Evolutionary conservation across 2,329 filamentous ascomycete genomes (phyloP).

Genomic region (Neonectria faginata): DNA sequence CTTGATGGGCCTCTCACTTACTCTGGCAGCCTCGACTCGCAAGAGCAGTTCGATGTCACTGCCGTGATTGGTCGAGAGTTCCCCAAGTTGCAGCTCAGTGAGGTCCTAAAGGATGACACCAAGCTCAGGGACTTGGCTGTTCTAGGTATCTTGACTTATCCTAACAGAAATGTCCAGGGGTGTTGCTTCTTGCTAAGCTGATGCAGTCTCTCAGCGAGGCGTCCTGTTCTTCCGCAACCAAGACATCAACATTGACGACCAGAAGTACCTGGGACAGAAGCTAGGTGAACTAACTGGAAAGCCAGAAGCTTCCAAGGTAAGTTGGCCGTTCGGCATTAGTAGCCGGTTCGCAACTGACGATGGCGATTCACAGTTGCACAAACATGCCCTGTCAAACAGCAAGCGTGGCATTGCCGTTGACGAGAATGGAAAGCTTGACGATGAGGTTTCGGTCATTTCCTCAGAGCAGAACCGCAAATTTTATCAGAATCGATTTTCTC

Average conservation of each 20-base stretch:
- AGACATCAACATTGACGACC: constrained; percentile 24
- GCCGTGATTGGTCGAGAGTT: constrained; percentile 27
- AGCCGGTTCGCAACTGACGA: no score
- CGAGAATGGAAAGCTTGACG: constrained; percentile 29
- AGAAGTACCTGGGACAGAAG: constrained; percentile 27
- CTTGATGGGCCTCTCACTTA: constrained; percentile 25
- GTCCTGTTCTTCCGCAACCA: constrained; percentile 31
- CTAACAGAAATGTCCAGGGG: neutral
- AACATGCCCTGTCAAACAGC: constrained; percentile 29
- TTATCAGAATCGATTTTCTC: neutral
- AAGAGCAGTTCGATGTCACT: constrained; percentile 30
- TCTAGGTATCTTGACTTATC: constrained; percentile 5
- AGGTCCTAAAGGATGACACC: constrained; percentile 24
- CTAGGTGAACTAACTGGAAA: constrained; percentile 30
- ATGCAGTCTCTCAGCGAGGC: constrained; percentile 26
- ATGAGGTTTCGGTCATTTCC: constrained; percentile 30
- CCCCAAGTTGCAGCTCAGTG: constrained; percentile 24
- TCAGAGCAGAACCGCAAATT: constrained; percentile 29
- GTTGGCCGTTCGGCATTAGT: neutral
- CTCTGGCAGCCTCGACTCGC: constrained; percentile 15
- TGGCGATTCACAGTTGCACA: constrained; percentile 18
- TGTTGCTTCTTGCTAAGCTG: neutral
- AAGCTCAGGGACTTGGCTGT: constrained; percentile 29
- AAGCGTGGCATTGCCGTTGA: constrained; percentile 31
- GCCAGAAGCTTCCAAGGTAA: constrained; percentile 28